Evolutionary conservation across 2,329 filamentous ascomycete genomes (phyloP).

Genomic region (Colletotrichum incanum): DNA sequence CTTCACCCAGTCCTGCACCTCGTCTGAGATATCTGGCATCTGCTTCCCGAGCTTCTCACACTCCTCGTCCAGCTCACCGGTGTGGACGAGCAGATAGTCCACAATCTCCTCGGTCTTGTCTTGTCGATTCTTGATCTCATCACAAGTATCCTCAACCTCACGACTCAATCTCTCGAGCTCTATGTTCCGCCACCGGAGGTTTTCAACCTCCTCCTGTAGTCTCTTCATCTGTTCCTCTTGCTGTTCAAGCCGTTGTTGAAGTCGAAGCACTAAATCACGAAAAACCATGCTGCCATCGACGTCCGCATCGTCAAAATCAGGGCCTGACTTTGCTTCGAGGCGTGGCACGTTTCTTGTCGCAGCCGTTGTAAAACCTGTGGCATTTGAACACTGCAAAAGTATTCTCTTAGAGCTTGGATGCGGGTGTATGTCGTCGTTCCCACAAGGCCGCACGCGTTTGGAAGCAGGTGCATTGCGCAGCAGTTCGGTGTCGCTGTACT

Average conservation of each 20-base stretch:
- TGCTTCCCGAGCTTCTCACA: not conserved
- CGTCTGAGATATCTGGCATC: slow-evolving; percentile 1
- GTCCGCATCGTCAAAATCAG: not conserved
- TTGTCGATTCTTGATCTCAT: not conserved
- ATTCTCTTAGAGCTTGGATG: not conserved
- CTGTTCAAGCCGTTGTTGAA: not conserved
- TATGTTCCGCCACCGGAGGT: not conserved
- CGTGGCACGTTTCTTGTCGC: not conserved
- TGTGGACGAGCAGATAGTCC: not conserved
- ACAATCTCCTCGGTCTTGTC: not conserved
- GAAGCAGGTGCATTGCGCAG: not conserved
- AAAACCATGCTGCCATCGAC: not conserved
- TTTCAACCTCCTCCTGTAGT: not conserved
- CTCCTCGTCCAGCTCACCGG: not conserved
- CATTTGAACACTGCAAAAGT: not conserved
- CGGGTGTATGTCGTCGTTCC: not conserved
- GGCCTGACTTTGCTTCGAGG: not conserved
- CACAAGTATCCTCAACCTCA: slow-evolving; percentile 1
- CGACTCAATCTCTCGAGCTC: not conserved
- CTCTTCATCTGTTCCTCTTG: not conserved
- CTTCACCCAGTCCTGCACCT: not conserved
- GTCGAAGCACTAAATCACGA: not conserved
- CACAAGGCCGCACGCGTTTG: not conserved
- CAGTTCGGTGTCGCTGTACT: not conserved
- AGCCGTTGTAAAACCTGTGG: not conserved